These are phyloP conservation scores for Talaromyces liani DNA, from an alignment of 495 filamentous ascomycete genomes.

Conservation along the genomic window DNA sequence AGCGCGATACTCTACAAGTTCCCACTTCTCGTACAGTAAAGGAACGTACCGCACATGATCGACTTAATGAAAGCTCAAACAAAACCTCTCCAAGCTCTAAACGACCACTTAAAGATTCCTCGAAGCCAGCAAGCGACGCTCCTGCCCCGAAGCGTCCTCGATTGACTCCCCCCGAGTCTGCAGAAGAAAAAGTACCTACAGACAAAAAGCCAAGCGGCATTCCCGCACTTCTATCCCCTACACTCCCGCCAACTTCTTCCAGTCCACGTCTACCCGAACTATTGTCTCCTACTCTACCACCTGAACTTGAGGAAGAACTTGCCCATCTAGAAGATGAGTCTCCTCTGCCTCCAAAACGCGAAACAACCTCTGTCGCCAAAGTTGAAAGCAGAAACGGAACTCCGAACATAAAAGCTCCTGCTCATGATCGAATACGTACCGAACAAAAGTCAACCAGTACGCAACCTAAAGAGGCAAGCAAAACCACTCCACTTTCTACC, in stretches of 20 bases:
- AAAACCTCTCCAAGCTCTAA: conserved; percentile 18
- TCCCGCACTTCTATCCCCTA: conserved; percentile 34
- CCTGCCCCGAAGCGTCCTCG: conserved; percentile 25
- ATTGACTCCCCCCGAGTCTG: conserved; percentile 21
- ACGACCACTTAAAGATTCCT: conserved; percentile 17
- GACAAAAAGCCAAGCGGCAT: conserved; percentile 19
- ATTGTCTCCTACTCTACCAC: conserved; percentile 40
- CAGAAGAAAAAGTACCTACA: conserved; percentile 15
- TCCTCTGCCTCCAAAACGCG: conserved; percentile 12
- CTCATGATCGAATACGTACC: conserved; percentile 7
- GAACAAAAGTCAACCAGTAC: conserved; percentile 6
- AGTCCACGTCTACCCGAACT: conserved; percentile 30
- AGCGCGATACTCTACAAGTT: conserved; percentile 15
- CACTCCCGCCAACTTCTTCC: conserved; percentile 29
- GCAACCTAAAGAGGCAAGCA: not conserved
- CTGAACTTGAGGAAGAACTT: conserved; percentile 42
- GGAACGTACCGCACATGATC: conserved; percentile 10
- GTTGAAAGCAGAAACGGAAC: conserved; percentile 10
- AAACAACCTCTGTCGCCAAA: conserved; percentile 11
- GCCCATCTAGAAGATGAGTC: conserved; percentile 23
- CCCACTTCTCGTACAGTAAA: conserved; percentile 14
- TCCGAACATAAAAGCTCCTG: conserved; percentile 11
- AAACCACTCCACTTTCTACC: not conserved
- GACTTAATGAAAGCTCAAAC: conserved; percentile 10
- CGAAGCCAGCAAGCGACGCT: conserved; percentile 17